A percentile compares a stretch with the other conserved stretches of the same genome.
phyloP scores from a whole-genome alignment of 2,329 filamentous ascomycete species.

The Ophiostoma sp. region DNA sequence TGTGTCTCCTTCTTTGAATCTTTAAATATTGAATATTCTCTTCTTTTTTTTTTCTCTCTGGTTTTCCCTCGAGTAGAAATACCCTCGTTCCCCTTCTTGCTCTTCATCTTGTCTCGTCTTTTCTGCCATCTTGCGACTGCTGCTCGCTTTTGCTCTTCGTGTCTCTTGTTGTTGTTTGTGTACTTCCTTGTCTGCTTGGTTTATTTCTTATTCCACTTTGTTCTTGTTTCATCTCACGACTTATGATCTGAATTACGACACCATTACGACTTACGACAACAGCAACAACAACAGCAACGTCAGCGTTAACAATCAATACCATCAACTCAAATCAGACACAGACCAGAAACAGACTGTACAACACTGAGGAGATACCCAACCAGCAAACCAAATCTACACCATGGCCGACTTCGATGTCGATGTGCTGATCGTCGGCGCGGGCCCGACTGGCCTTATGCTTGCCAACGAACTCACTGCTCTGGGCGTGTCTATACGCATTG shows the following conservation, averaged over 20 bases:
- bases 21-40: not conserved
- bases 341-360: no score
- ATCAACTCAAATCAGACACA: not conserved
- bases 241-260: constrained; percentile 1
- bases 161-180: not conserved
- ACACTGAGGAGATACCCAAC: not conserved
- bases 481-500: constrained; percentile 36
- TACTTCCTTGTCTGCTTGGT: not conserved
- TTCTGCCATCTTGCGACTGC: not conserved
- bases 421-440: constrained; percentile 44
- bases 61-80: not conserved
- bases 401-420: constrained; percentile 20
- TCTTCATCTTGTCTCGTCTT: not conserved
- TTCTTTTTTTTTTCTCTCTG: not conserved
- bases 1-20: constrained; percentile 2
- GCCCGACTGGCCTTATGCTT: constrained; percentile 42
- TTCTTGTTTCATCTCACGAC: constrained; percentile 5
- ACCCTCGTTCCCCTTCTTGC: not conserved
- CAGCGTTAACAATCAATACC: not conserved
- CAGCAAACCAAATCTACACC: not conserved
- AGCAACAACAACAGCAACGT: not conserved
- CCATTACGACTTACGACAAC: not conserved
- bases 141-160: not conserved
- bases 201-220: not conserved
- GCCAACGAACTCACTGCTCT: constrained; percentile 36